Percentiles rank a stretch among this genome's conserved stretches.
phyloP scores from a whole-genome alignment of 1,284 basidiomycete species.

The Caloboletus firmus region DNA sequence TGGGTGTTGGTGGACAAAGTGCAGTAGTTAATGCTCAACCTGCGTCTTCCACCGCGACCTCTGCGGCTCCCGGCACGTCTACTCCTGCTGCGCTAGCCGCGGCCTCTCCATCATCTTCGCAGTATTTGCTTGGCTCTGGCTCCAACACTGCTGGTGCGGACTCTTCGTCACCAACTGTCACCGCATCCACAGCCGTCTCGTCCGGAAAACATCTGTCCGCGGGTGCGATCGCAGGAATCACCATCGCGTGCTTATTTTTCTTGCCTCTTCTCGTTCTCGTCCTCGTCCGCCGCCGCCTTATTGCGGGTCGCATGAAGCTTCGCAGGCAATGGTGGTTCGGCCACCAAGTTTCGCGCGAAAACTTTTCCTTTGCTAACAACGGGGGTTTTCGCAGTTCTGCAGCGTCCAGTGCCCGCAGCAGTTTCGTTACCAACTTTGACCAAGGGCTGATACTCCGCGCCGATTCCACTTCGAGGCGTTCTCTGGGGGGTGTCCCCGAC shows the following conservation, averaged over 20 bases:
- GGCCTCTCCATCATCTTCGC: background rate
- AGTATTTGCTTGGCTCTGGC: background rate
- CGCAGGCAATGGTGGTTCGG: slow-evolving; percentile 32
- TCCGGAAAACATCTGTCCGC: slow-evolving; percentile 23
- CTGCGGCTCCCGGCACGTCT: background rate
- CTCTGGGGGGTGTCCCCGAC: slow-evolving; percentile 16
- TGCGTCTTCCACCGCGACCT: background rate
- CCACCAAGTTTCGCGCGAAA: background rate
- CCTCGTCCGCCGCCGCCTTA: slow-evolving; percentile 37
- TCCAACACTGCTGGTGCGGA: background rate
- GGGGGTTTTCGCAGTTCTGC: slow-evolving; percentile 2
- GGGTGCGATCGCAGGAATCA: slow-evolving; percentile 33
- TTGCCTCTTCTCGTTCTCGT: slow-evolving; percentile 29
- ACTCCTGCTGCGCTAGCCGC: background rate
- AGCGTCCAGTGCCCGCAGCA: slow-evolving; percentile 37
- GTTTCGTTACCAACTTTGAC: slow-evolving; percentile 49
- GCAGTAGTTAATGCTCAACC: background rate
- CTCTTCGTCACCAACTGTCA: slow-evolving; percentile 3
- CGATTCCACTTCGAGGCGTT: slow-evolving; percentile 12
- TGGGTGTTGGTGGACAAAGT: background rate
- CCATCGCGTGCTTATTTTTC: slow-evolving; percentile 25
- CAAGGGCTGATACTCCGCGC: slow-evolving; percentile 26
- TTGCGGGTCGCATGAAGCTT: slow-evolving; percentile 31
- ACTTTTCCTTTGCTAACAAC: background rate
- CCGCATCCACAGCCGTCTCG: slow-evolving; percentile 2